Base-by-base conservation (phyloP, 179 eudicot genomes). In the Pouteria campechiana region DNA sequence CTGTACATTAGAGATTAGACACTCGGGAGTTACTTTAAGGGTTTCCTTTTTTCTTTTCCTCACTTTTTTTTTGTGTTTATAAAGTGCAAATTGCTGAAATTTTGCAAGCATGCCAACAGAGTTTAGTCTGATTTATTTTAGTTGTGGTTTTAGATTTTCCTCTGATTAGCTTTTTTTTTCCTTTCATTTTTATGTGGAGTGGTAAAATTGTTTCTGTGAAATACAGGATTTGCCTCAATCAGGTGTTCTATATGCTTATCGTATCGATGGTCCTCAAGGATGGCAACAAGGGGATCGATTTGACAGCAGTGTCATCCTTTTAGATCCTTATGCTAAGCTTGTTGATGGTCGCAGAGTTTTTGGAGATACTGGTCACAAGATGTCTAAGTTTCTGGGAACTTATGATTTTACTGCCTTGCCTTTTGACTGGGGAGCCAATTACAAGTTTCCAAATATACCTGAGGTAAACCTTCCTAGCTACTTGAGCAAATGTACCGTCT, bases 261-360 rank as follows among this genome's bases (percentile, higher is more conserved):
- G 77, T 31, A 49, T 92, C 10, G 83, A 88, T 67, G 99, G 99
- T 65, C 93, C 96, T 58, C 70, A 38, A 70, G 81, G 65, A 52
- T 80, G 93, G 96, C 56, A 42, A 55, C 78, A 80, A 61, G 99
- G 99, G 31, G 93, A 92, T 74, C 83, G 99, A 44, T 92, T 73
- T 57, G 99, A 92, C 66, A 57, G 55, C 22, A 73, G 63, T 44
- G 41, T 48, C 46, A 50, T 88, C 58, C 70, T 92, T 25, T 52
- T 92, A 48, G 99, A 92, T 59, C 99, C 99, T 8, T 92, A 83
- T 45, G 94, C 96, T 18, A 92, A 76, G 63, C 55, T 83, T 30
- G 21, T 92, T 47, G 96, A 92, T 72, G 96, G 99, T 41, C 99
- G 96, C 33, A 67, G 89, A 8, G 24, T 52, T 37, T 92, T 92